A percentile compares a stretch with the other conserved stretches of the same genome.
Conservation (phyloP, 31 red algal genomes). For the Asparagopsis taxiformis region DNA sequence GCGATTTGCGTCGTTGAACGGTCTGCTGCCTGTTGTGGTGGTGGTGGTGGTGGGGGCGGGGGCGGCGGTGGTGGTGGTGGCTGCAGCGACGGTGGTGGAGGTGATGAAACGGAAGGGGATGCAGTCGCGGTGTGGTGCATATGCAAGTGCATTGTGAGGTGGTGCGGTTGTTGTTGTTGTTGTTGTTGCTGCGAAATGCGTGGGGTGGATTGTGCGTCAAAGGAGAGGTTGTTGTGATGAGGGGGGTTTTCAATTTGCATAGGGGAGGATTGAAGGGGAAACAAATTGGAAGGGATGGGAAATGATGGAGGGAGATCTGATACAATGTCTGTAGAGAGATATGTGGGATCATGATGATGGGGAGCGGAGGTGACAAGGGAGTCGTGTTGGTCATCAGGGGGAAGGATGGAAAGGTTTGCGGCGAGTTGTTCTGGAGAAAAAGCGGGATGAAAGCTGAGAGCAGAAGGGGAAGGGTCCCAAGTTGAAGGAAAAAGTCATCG, state of each 20-base stretch:
- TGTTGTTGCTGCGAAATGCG: too few relatives aligned
- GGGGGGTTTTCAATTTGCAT: background rate
- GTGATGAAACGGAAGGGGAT: background rate
- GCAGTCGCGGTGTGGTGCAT: background rate
- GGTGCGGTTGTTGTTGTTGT: too few relatives aligned
- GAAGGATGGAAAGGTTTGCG: background rate
- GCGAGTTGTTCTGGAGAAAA: background rate
- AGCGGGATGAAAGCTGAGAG: background rate
- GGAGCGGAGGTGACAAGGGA: background rate
- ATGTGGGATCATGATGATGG: background rate
- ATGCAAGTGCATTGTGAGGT: too few relatives aligned
- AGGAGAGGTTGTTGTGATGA: background rate
- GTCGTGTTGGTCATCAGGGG: background rate
- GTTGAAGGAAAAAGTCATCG: constrained; percentile 1
- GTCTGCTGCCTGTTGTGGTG: constrained; percentile 1
- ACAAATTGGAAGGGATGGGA: background rate
- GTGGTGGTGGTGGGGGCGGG: background rate
- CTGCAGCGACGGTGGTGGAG: background rate
- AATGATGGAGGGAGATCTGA: background rate
- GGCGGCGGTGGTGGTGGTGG: background rate
- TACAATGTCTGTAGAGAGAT: background rate
- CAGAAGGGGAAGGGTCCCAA: constrained; percentile 2
- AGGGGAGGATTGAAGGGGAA: background rate
- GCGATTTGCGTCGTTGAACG: too few relatives aligned
- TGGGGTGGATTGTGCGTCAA: background rate